These are phyloP conservation scores for Fusarium camptoceras DNA, from an alignment of 2,329 filamentous ascomycete species.

Conservation along the genomic window DNA sequence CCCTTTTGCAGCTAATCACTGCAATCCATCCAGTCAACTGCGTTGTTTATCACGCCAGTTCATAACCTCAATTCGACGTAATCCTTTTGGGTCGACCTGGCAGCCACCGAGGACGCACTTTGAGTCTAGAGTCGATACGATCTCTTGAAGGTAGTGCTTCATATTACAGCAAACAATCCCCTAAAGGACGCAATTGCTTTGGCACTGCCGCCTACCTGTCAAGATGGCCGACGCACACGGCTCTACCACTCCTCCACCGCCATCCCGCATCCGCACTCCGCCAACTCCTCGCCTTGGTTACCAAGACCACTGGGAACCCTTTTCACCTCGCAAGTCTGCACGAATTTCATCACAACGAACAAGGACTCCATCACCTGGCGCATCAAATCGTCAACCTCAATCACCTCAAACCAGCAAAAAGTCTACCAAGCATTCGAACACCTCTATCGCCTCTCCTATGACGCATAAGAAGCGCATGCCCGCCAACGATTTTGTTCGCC, in stretches of 20 bases:
- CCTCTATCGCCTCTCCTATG: slow-evolving; percentile 57
- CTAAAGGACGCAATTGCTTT: not conserved
- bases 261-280: slow-evolving; percentile 71
- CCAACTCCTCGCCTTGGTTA: slow-evolving; percentile 75
- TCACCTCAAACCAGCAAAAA: slow-evolving; percentile 52
- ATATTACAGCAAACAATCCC: slow-evolving; percentile 9
- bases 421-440: slow-evolving; percentile 42
- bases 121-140: slow-evolving; percentile 20
- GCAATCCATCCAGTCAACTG: slow-evolving; percentile 18
- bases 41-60: slow-evolving; percentile 33
- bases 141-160: slow-evolving; percentile 8
- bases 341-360: slow-evolving; percentile 69
- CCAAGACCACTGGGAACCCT: slow-evolving; percentile 78
- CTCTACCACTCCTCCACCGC: slow-evolving; percentile 70
- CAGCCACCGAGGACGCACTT: slow-evolving; percentile 39
- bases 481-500: slow-evolving; percentile 61
- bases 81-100: slow-evolving; percentile 36
- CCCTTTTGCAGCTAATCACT: slow-evolving; percentile 11
- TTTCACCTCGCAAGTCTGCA: slow-evolving; percentile 75
- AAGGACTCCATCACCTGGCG: slow-evolving; percentile 67
- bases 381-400: slow-evolving; percentile 51
- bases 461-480: slow-evolving; percentile 64
- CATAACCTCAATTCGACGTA: slow-evolving; percentile 29
- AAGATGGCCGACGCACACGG: slow-evolving; percentile 47
- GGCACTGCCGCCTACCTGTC: slow-evolving; percentile 27